phyloP scores from a whole-genome alignment of 164 flowering plant species.

The Amborella trichopoda region DNA sequence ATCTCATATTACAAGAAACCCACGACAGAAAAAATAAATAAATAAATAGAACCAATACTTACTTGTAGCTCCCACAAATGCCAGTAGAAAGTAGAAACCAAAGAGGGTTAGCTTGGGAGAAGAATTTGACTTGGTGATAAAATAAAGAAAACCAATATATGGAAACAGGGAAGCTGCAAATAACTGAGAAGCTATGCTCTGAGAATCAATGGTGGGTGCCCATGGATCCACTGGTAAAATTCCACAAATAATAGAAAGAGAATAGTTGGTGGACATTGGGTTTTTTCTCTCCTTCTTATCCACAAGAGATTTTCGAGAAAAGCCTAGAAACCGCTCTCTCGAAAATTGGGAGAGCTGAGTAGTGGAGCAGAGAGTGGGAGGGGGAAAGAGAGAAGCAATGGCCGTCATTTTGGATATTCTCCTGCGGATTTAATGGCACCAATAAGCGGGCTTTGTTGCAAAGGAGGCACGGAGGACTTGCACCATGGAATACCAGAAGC shows the following conservation, averaged over 20 bases:
- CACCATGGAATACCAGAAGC: too few relatives aligned
- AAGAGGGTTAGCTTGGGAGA: conserved; percentile 91
- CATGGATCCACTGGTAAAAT: conserved; percentile 83
- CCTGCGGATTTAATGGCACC: too few relatives aligned
- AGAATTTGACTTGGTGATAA: conserved; percentile 81
- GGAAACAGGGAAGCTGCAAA: conserved; percentile 84
- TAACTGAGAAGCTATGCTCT: conserved; percentile 86
- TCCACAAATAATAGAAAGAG: conserved; percentile 30
- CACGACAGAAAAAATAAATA: neutral
- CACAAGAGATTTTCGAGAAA: too few relatives aligned
- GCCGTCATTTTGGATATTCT: too few relatives aligned
- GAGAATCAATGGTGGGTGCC: conserved; percentile 82
- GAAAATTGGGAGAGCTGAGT: too few relatives aligned
- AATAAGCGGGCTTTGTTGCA: too few relatives aligned
- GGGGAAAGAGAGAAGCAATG: too few relatives aligned
- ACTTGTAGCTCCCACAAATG: conserved; percentile 96
- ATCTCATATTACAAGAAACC: neutral
- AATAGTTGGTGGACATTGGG: too few relatives aligned
- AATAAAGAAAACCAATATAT: conserved; percentile 78
- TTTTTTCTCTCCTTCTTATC: too few relatives aligned
- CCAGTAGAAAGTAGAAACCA: conserved; percentile 94
- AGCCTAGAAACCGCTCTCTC: too few relatives aligned
- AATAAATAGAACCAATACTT: conserved; percentile 27
- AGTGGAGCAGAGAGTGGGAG: too few relatives aligned
- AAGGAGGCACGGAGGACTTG: too few relatives aligned